A percentile compares a stretch with the other conserved stretches of the same genome.
These are phyloP conservation scores for Leptographium procerum DNA, from an alignment of 2,329 filamentous ascomycete genomes.

Conservation along the genomic window DNA sequence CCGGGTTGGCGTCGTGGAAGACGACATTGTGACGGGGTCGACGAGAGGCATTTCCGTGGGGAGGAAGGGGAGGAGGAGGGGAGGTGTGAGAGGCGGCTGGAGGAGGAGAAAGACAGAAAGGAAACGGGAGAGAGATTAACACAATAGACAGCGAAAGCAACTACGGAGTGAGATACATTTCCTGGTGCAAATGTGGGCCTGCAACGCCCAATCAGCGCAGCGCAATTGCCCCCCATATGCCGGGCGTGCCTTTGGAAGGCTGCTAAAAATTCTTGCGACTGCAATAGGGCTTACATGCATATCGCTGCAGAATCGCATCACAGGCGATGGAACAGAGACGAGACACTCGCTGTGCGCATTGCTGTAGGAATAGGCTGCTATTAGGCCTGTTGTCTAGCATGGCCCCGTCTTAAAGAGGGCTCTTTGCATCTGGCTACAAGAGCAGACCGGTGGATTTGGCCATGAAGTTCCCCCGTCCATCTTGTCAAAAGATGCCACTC, in stretches of 20 bases:
- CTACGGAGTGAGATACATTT: too few species aligned
- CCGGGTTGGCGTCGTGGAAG: conserved; percentile 3
- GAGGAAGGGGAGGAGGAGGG: background rate
- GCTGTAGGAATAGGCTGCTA: background rate
- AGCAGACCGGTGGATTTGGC: too few species aligned
- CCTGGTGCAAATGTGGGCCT: background rate
- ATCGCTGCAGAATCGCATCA: background rate
- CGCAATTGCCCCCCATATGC: background rate
- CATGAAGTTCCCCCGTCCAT: too few species aligned
- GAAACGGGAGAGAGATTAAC: background rate
- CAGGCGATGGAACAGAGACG: background rate
- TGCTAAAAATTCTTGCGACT: background rate
- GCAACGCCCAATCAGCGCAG: background rate
- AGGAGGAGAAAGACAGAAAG: background rate
- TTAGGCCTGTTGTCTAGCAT: background rate
- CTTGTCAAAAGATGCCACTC: too few species aligned
- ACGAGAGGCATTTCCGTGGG: conserved; percentile 18
- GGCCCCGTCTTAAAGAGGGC: background rate
- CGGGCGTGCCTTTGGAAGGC: background rate
- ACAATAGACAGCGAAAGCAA: too few species aligned
- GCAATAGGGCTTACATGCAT: background rate
- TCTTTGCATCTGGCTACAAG: too few species aligned
- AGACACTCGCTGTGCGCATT: background rate
- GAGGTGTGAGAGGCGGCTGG: background rate
- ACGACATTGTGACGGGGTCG: conserved; percentile 22